phyloP scores from a whole-genome alignment of 2,329 filamentous ascomycete species.

The Metarhizium anisopliae region DNA sequence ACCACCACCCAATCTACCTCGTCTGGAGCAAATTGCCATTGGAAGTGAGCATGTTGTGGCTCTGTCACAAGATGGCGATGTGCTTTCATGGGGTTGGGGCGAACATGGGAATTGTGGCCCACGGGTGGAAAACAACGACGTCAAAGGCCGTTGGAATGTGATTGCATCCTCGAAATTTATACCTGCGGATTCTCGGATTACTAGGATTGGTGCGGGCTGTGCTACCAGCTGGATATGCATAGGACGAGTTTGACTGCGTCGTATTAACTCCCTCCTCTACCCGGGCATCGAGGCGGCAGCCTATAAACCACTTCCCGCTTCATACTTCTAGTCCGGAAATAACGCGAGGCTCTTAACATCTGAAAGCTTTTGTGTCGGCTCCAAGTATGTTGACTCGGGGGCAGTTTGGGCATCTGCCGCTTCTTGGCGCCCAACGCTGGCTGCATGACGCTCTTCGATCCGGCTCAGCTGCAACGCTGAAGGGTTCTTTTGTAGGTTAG shows the following conservation, averaged over 20 bases:
- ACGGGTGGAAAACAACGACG: slow-evolving; percentile 52
- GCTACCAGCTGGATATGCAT: slow-evolving; percentile 76
- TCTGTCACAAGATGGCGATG: slow-evolving; percentile 52
- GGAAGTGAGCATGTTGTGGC: slow-evolving; percentile 89
- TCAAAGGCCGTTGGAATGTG: slow-evolving; percentile 60
- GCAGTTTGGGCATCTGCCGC: slow-evolving; percentile 13
- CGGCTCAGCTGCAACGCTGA: slow-evolving; percentile 34
- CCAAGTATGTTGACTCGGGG: slow-evolving; percentile 33
- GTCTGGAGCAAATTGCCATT: slow-evolving; percentile 56
- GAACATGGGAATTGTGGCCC: slow-evolving; percentile 95
- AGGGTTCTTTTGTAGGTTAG: slow-evolving; percentile 31
- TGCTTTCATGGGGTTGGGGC: slow-evolving; percentile 91
- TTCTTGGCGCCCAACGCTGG: slow-evolving; percentile 12
- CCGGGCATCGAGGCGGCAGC: neutral
- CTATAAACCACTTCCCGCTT: neutral
- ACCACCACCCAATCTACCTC: slow-evolving; percentile 51
- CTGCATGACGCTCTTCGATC: slow-evolving; percentile 18
- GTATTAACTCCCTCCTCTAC: neutral
- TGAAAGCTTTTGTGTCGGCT: slow-evolving; percentile 66
- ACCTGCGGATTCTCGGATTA: slow-evolving; percentile 41
- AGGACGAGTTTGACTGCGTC: slow-evolving; percentile 7
- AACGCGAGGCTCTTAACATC: slow-evolving; percentile 46
- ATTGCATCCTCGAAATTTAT: slow-evolving; percentile 51
- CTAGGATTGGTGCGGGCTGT: slow-evolving; percentile 70
- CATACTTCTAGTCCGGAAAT: slow-evolving; percentile 25